These are phyloP conservation scores for Sporothrix inflata DNA, from an alignment of 2,329 filamentous ascomycete genomes.

Conservation along the genomic window DNA sequence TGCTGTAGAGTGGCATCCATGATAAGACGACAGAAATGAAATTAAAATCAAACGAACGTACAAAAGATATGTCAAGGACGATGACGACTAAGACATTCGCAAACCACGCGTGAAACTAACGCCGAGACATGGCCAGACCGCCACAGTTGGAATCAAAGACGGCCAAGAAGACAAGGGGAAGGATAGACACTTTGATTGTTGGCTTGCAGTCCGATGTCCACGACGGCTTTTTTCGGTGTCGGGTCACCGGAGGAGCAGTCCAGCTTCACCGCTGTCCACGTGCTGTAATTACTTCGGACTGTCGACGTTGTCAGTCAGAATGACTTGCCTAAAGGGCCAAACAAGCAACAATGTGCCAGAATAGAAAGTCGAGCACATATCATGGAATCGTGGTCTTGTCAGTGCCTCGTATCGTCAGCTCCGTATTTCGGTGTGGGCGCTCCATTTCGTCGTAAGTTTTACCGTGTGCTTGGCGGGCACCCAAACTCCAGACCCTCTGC, in stretches of 20 bases:
- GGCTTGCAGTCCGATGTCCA: not conserved
- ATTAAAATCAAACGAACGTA: not conserved
- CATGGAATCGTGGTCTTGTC: slow-evolving; percentile 1
- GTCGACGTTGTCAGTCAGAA: not conserved
- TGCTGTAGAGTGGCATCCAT: slow-evolving; percentile 60
- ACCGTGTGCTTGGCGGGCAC: slow-evolving; percentile 13
- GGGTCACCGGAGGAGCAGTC: not conserved
- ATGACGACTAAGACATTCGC: not conserved
- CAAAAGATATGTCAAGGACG: not conserved
- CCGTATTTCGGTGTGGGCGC: not conserved
- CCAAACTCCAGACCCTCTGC: slow-evolving; percentile 14
- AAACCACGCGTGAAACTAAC: not conserved
- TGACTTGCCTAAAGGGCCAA: not conserved
- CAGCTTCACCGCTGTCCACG: not conserved
- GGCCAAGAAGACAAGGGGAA: not conserved
- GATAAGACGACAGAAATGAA: not conserved
- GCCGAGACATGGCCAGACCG: not conserved
- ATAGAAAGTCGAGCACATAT: slow-evolving; percentile 1
- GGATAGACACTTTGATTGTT: not conserved
- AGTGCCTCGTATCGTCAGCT: not conserved
- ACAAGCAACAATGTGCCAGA: not conserved
- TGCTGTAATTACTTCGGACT: not conserved
- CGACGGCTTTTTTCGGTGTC: not conserved
- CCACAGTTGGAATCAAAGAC: not conserved
- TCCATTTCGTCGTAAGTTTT: slow-evolving; percentile 13